These are phyloP conservation scores for Chlamydomonas reinhardtii DNA, from an alignment of 163 green algal species.

Conservation along the genomic window DNA sequence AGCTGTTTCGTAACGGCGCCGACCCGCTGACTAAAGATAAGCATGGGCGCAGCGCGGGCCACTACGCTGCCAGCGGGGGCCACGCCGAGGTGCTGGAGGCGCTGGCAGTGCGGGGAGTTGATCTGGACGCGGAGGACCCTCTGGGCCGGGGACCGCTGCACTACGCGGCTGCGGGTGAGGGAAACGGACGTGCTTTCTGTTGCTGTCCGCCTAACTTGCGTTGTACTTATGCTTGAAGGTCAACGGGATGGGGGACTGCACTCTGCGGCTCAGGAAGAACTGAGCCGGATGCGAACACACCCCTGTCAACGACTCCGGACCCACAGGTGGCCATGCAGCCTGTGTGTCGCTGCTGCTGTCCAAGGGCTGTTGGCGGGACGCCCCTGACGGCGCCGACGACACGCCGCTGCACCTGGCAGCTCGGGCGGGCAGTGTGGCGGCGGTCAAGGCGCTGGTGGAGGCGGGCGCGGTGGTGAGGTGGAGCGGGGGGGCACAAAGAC, in stretches of 20 bases:
- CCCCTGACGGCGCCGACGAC: constrained; percentile 60
- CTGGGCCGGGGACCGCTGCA: constrained; percentile 66
- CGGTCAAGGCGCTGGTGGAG: constrained; percentile 19
- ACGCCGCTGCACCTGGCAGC: constrained; percentile 67
- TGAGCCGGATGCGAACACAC: too few relatives aligned
- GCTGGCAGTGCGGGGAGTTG: constrained; percentile 57
- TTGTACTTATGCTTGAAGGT: too few relatives aligned
- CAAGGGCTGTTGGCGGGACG: constrained; percentile 59
- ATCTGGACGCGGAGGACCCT: constrained; percentile 64
- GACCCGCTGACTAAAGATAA: constrained; percentile 57
- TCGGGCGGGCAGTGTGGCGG: neutral
- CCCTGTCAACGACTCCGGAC: neutral
- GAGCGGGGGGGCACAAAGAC: too few relatives aligned
- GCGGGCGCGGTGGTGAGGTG: constrained; percentile 26
- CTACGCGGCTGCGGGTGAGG: constrained; percentile 55
- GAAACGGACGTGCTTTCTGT: too few relatives aligned
- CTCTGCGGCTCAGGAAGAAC: too few relatives aligned
- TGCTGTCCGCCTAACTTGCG: too few relatives aligned
- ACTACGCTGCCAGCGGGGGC: constrained; percentile 63
- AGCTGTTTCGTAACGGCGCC: constrained; percentile 58
- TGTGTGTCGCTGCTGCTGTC: constrained; percentile 46
- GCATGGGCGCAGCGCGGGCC: constrained; percentile 38
- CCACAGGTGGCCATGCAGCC: constrained; percentile 26
- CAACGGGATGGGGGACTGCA: too few relatives aligned
- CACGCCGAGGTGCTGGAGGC: constrained; percentile 60